phyloP scores from a whole-genome alignment of 768 basidiomycete species.

The Pisolithus orientalis region DNA sequence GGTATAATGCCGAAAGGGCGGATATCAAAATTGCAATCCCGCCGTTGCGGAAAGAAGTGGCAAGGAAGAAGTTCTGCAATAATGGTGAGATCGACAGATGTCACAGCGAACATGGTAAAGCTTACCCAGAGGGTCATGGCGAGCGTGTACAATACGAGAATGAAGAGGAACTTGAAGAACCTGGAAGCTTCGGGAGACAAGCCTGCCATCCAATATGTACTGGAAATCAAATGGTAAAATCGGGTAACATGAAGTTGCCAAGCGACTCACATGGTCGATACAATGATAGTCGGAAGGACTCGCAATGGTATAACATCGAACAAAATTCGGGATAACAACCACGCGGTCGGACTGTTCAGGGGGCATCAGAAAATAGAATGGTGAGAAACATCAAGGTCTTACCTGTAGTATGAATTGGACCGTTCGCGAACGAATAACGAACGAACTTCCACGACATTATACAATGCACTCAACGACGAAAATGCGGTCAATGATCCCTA shows the following conservation, averaged over 20 bases:
- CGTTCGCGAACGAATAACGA: conserved; percentile 88
- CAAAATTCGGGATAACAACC: conserved; percentile 82
- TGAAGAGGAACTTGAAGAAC: conserved; percentile 94
- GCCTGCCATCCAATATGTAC: conserved; percentile 96
- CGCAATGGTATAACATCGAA: conserved; percentile 90
- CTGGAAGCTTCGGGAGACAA: conserved; percentile 68
- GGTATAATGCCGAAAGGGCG: conserved; percentile 66
- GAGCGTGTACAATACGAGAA: conserved; percentile 79
- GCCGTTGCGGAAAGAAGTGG: conserved; percentile 74
- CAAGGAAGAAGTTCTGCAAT: conserved; percentile 84
- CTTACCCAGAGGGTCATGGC: conserved; percentile 83
- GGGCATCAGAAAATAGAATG: neutral
- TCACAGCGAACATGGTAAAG: conserved; percentile 5
- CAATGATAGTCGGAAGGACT: conserved; percentile 82
- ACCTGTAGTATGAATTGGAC: conserved; percentile 83
- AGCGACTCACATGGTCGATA: conserved; percentile 67
- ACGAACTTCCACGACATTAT: conserved; percentile 79
- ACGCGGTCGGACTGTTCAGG: conserved; percentile 66
- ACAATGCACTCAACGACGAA: conserved; percentile 82
- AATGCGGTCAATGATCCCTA: conserved; percentile 90
- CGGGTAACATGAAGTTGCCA: neutral
- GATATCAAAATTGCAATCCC: conserved; percentile 89
- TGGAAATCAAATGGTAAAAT: conserved; percentile 19
- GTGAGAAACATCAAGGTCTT: conserved; percentile 2
- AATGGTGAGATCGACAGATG: neutral